These are phyloP conservation scores for Cryptococcus floricola DNA, from an alignment of 1,284 basidiomycete species.

Conservation along the genomic window DNA sequence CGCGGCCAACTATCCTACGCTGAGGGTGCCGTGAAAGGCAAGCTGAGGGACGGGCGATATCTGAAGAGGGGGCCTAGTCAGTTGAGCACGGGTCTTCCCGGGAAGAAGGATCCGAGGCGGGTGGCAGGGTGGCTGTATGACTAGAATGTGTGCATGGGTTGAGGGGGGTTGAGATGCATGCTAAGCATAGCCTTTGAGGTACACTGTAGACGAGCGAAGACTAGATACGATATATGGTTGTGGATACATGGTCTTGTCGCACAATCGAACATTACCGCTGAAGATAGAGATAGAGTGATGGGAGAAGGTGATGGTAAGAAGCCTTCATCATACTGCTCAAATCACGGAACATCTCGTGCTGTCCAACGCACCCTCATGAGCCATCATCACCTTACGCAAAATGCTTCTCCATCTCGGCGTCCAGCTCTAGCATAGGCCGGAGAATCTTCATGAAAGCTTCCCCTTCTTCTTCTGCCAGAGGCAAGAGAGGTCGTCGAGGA, in stretches of 20 bases:
- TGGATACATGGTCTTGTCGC: too few species aligned
- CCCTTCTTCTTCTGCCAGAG: neutral
- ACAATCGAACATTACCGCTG: too few species aligned
- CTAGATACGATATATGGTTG: too few species aligned
- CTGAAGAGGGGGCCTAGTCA: constrained; percentile 8
- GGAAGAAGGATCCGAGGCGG: neutral
- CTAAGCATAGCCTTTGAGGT: too few species aligned
- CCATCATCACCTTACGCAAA: too few species aligned
- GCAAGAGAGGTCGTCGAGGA: neutral
- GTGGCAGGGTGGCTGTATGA: neutral
- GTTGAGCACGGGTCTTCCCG: neutral
- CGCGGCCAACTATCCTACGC: constrained; percentile 10
- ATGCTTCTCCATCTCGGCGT: neutral
- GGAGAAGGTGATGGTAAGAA: too few species aligned
- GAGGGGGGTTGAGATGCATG: neutral
- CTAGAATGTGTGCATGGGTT: neutral
- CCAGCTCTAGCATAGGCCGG: neutral
- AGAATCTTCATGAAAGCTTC: neutral
- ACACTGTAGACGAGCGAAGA: too few species aligned
- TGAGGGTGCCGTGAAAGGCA: constrained; percentile 7
- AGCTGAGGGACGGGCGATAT: constrained; percentile 7
- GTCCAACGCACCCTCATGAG: too few species aligned
- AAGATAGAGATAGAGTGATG: too few species aligned
- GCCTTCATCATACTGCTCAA: too few species aligned
- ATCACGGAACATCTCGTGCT: too few species aligned